Evolutionary conservation across 2,329 filamentous ascomycete species (phyloP), one percentile per base, ranked within the genome.

Genomic region (Leptographium radiaticola): DNA sequence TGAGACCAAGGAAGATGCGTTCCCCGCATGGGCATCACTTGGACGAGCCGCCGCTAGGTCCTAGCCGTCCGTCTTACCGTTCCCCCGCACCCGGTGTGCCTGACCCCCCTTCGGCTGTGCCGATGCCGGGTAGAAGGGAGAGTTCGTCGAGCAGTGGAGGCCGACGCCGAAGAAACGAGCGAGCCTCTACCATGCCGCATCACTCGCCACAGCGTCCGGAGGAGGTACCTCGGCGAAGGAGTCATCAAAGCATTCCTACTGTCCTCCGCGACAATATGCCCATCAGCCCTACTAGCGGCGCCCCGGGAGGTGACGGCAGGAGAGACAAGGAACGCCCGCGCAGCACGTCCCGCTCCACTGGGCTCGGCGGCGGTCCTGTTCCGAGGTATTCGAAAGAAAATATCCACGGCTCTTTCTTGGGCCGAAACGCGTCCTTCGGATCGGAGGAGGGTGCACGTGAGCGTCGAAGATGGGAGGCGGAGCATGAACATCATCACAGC

Each of bases 231-330:
- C 69, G 66, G 51, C 63, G 67, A 51, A 64, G 67, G 25, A 65
- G 63, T 52, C 63, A 64, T 52, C 63, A 64, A 11, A 65, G 64
- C 5, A 70, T 68, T 34, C 65, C 72, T 2, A 58, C 57, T 30
- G 66, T 70, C 13, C 49, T 75, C 44, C 67, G 68, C 42, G 70
- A 75, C 38, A 75, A 71, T 30, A 62, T 76, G 11, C 65, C 70
- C 2, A 70, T 64, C 8, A 68, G 76, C 6, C 59, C 71, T 1
- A 67, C 71, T 1, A 67, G 66, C 40, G 65, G 66, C 15, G 25
- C 51, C 2, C 16, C 56, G 10, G 57, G 52, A 2, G 60, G 66
- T 2, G 60, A 60, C 0, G 56, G 62, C 4, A 69, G 38, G 10
- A 18, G 16, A 25, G 53, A 54, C 16, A 60, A 68, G 18, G 65